A percentile compares a stretch with the other conserved stretches of the same genome.
Conservation (phyloP, 345 rosid species). For the Noccaea caerulescens region DNA sequence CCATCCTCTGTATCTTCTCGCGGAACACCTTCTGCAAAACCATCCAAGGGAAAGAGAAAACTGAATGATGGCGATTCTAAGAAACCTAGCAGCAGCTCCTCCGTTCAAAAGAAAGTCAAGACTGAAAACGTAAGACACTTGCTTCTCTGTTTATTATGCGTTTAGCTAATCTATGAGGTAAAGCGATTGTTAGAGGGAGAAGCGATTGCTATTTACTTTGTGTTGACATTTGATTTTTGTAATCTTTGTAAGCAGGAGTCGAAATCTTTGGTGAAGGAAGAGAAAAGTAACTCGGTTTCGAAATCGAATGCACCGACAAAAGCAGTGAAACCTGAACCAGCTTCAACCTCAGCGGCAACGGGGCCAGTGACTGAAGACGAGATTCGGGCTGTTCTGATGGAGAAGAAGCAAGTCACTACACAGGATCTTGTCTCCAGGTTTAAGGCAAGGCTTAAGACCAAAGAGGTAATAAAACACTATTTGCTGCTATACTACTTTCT, state of each 20-base stretch:
- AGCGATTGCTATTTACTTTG: neutral
- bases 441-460: constrained; percentile 66
- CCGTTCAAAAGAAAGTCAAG: constrained; percentile 81
- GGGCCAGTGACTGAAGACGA: constrained; percentile 92
- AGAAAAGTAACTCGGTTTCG: constrained; percentile 43
- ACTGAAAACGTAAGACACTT: constrained; percentile 67
- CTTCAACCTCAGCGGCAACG: constrained; percentile 48
- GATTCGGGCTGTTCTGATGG: constrained; percentile 79
- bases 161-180: neutral
- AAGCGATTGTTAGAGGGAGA: neutral
- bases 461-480: constrained; percentile 53
- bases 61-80: constrained; percentile 69
- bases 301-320: constrained; percentile 56
- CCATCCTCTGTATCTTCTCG: constrained; percentile 67
- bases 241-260: constrained; percentile 52
- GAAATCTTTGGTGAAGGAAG: constrained; percentile 58
- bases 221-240: neutral
- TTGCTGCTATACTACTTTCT: neutral
- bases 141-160: constrained; percentile 14
- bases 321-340: constrained; percentile 42
- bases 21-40: constrained; percentile 76
- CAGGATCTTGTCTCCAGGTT: constrained; percentile 88
- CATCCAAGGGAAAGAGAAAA: constrained; percentile 86
- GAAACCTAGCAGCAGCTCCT: constrained; percentile 58
- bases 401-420: constrained; percentile 79